These are phyloP conservation scores for Candida alai DNA, from an alignment of 805 yeast genomes.

Conservation along the genomic window DNA sequence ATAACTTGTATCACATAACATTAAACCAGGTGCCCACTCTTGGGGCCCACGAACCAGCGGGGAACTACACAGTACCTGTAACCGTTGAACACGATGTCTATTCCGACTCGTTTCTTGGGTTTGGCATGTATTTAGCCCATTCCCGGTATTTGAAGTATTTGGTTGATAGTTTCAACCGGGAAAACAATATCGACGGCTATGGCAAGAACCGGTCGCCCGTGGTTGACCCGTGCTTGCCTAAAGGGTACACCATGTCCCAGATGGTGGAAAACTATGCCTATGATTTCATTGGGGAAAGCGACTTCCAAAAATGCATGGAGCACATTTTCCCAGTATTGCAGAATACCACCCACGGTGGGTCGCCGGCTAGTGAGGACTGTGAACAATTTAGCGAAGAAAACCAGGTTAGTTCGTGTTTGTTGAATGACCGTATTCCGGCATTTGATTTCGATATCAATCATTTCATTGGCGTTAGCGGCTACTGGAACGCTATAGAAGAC, in stretches of 20 bases:
- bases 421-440: constrained; percentile 51
- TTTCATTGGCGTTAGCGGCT: constrained; percentile 65
- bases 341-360: constrained; percentile 25
- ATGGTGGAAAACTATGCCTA: constrained; percentile 21
- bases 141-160: constrained; percentile 40
- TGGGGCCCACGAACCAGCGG: constrained; percentile 14
- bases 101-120: constrained; percentile 56
- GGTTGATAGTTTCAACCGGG: constrained; percentile 17
- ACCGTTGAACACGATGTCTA: constrained; percentile 40
- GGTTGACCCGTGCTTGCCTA: constrained; percentile 58
- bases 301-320: constrained; percentile 45
- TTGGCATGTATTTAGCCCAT: constrained; percentile 58
- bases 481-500: constrained; percentile 58
- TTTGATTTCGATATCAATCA: constrained; percentile 54
- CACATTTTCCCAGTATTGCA: constrained; percentile 45
- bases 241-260: constrained; percentile 30
- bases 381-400: constrained; percentile 26
- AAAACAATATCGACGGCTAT: constrained; percentile 14
- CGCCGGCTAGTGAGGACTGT: constrained; percentile 22
- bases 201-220: constrained; percentile 25
- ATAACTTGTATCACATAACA: constrained; percentile 44
- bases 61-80: constrained; percentile 14
- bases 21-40: constrained; percentile 31
- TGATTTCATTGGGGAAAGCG: constrained; percentile 50
- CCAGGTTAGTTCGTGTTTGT: constrained; percentile 44